These are phyloP conservation scores for Talaromyces sp. DNA, from an alignment of 2,329 filamentous ascomycete species.

Conservation along the genomic window DNA sequence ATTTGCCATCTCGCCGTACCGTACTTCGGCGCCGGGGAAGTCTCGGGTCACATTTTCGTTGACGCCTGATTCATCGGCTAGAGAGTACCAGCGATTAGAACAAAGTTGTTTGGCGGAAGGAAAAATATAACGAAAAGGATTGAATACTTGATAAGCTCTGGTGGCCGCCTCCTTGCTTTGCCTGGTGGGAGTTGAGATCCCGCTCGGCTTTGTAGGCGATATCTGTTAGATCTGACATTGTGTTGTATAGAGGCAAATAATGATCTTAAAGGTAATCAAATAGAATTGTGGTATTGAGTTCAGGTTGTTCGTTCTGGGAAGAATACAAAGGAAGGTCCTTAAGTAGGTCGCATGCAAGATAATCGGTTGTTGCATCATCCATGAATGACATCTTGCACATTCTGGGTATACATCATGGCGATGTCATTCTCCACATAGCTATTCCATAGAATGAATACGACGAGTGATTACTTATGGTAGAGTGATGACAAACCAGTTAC, in stretches of 20 bases:
- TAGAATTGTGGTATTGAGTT: too few species aligned
- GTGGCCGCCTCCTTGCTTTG: conserved; percentile 37
- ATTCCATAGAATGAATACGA: too few species aligned
- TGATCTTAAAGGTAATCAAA: too few species aligned
- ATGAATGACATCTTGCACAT: background rate
- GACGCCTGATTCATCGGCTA: conserved; percentile 42
- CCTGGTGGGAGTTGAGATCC: conserved; percentile 40
- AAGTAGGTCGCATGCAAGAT: background rate
- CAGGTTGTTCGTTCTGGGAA: too few species aligned
- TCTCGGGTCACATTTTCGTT: conserved; percentile 37
- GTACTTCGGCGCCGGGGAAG: conserved; percentile 36
- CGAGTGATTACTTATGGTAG: background rate
- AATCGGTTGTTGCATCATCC: conserved; percentile 27
- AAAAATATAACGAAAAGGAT: background rate
- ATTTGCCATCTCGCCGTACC: conserved; percentile 34
- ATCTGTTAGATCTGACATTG: conserved; percentile 14
- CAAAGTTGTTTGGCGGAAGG: background rate
- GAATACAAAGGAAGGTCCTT: background rate
- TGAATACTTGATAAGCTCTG: conserved; percentile 39
- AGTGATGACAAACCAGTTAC: background rate
- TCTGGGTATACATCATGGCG: conserved; percentile 31
- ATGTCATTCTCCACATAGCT: conserved; percentile 27
- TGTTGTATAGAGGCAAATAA: too few species aligned
- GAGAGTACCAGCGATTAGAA: background rate
- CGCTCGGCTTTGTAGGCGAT: conserved; percentile 34